Evolutionary conservation across 306 rosid genomes (phyloP), one percentile per base, ranked within the genome.

Genomic region (Lathyrus oleraceus): DNA sequence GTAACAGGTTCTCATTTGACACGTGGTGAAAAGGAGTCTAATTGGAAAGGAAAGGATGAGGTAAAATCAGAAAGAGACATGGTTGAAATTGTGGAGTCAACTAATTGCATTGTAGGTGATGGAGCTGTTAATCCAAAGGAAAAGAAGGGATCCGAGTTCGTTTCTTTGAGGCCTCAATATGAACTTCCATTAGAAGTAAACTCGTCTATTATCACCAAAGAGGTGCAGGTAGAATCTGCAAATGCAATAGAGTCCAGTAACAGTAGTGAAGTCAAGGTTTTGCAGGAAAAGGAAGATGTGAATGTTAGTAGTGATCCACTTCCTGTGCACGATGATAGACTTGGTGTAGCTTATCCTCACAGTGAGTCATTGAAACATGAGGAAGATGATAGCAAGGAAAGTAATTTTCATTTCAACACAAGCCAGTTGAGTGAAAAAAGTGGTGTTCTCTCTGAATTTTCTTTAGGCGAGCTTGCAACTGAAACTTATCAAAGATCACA

Each of bases 311-410:
- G 59, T 11, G 71, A 80, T 74, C 48, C 65, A 30, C 79, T 76
- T 73, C 75, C 81, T 21, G 20, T 63, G 59, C 8, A 8, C 15
- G 57, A 68, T 67, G 72, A 67, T 61, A 47, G 47, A 54, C 61
- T 75, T 47, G 69, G 38, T 61, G 78, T 58, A 52, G 76, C 88
- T 35, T 75, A 54, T 78, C 77, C 81, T 68, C 82, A 49, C 48
- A 60, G 61, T 21, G 39, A 70, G 44, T 76, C 69, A 52, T 25
- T 72, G 42, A 44, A 70, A 68, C 73, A 61, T 36, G 62, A 72
- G 72, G 81, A 71, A 73, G 84, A 54, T 52, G 80, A 52, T 83
- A 32, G 56, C 8, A 47, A 61, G 64, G 81, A 78, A 73, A 77
- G 20, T 73, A n/a, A 14, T 72, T 71, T 54, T 57, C 54, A 28